Evolutionary conservation across 2,329 filamentous ascomycete genomes (phyloP), one percentile per base, ranked within the genome.

Genomic region (Tolypocladium inflatum): DNA sequence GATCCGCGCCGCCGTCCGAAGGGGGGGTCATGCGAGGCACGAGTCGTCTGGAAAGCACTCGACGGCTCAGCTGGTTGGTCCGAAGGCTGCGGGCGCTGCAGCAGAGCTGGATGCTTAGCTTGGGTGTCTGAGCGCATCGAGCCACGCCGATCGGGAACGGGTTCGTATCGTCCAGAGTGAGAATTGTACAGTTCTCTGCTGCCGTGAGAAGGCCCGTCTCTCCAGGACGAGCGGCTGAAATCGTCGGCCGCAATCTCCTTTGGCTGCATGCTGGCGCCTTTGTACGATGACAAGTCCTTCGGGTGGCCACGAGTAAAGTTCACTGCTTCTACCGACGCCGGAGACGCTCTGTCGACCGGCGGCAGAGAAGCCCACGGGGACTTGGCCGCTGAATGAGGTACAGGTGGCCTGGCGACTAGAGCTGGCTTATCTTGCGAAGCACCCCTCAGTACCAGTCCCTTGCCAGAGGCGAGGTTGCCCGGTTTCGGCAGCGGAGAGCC

Each of bases 161-260:
- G 91, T 69, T 97, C 93, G 65, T 96, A 96, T 55, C 91, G 87
- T 21, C 93, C 93, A 57, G 91, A 96, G 57, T 95, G 89, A n/a
- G 93, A 96, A 70, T 97, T 97, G 75, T 86, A 97, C 0, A 97
- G 78, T 71, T 97, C 92, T 58, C 89, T 81, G 61, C 84, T 86
- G 13, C 81, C 78, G 58, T 82, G 78, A 0, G 77, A 69, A 41
- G 80, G 78, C 6, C 86, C 82, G 61, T 96, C 91, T 66, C 89
- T 83, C 87, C 90, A 96, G 39, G 86, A 83, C 56, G 87, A 84
- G 61, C 94, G 83, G 70, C 88, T 95, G 68, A 97, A 97, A 63
- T 96, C 93, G 71, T 97, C 94, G 0, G 92, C 89, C 7, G 91
- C 90, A 62, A 97, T 96, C 69, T 97, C 92, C 67, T 91, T 90